phyloP scores from a whole-genome alignment of 2,329 filamentous ascomycete species.

The Chaetomiaceae sp. region DNA sequence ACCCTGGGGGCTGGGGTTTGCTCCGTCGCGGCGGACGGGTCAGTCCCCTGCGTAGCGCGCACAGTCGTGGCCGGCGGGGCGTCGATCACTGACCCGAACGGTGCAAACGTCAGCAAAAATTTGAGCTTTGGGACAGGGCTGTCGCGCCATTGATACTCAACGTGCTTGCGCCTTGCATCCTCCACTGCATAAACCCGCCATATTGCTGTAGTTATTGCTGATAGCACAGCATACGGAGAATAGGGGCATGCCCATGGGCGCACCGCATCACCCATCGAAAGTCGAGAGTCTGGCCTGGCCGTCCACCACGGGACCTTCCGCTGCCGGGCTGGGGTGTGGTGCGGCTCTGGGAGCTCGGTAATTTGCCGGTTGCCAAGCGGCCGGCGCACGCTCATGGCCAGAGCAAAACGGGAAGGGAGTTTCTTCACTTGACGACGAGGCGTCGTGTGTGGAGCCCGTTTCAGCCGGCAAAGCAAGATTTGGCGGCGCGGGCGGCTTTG shows the following conservation, averaged over 20 bases:
- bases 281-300: neutral
- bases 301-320: constrained; percentile 13
- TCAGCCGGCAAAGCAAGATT: neutral
- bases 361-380: constrained; percentile 26
- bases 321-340: neutral
- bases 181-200: neutral
- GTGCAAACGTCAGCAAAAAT: neutral
- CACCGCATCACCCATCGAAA: neutral
- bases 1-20: neutral
- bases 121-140: neutral
- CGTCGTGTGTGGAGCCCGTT: neutral
- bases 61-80: constrained; percentile 1
- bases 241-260: neutral
- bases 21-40: neutral
- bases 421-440: neutral
- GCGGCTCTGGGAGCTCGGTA: constrained; percentile 21
- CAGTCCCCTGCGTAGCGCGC: constrained; percentile 8
- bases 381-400: constrained; percentile 17
- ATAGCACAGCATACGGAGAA: neutral
- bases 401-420: constrained; percentile 1
- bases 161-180: neutral
- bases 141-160: neutral
- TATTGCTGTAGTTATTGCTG: too few species aligned
- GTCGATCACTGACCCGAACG: constrained; percentile 12
- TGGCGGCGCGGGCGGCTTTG: neutral